Conservation (phyloP, 345 rosid genomes). For the Arabis alpina region DNA sequence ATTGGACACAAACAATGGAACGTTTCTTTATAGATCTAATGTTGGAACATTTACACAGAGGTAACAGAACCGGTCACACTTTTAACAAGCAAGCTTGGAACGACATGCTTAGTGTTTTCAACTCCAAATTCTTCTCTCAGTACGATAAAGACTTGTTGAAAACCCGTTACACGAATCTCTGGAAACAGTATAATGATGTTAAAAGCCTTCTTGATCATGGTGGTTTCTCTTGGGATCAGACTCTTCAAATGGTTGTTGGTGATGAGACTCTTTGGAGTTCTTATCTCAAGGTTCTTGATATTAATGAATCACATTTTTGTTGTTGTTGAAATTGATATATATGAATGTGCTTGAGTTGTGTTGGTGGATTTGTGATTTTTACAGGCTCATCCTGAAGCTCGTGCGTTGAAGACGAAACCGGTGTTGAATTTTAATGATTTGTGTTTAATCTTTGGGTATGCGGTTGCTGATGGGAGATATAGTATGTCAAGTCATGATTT, state of each 20-base stretch:
- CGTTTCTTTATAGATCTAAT: conserved; percentile 86
- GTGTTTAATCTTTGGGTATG: conserved; percentile 76
- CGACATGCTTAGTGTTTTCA: conserved; percentile 70
- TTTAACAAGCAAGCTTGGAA: conserved; percentile 87
- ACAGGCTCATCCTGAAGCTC: conserved; percentile 79
- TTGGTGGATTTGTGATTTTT: conserved; percentile 26
- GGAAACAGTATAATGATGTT: conserved; percentile 84
- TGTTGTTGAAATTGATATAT: not conserved
- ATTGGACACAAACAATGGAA: conserved; percentile 88
- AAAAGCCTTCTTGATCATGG: conserved; percentile 65
- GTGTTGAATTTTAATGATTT: conserved; percentile 69
- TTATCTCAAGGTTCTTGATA: conserved; percentile 61
- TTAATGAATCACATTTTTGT: not conserved
- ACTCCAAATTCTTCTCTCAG: conserved; percentile 69
- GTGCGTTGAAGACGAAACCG: conserved; percentile 71
- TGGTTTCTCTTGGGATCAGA: conserved; percentile 87
- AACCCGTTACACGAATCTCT: conserved; percentile 67
- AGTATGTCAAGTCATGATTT: conserved; percentile 87
- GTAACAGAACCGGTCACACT: conserved; percentile 77
- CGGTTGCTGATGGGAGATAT: conserved; percentile 89
- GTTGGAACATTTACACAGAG: conserved; percentile 81
- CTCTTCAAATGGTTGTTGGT: conserved; percentile 69
- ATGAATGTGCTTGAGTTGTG: not conserved
- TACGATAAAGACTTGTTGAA: conserved; percentile 84
- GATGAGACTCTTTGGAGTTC: conserved; percentile 68